Conservation (phyloP, 305 asterid genomes). For the Solanum hybrid region DNA sequence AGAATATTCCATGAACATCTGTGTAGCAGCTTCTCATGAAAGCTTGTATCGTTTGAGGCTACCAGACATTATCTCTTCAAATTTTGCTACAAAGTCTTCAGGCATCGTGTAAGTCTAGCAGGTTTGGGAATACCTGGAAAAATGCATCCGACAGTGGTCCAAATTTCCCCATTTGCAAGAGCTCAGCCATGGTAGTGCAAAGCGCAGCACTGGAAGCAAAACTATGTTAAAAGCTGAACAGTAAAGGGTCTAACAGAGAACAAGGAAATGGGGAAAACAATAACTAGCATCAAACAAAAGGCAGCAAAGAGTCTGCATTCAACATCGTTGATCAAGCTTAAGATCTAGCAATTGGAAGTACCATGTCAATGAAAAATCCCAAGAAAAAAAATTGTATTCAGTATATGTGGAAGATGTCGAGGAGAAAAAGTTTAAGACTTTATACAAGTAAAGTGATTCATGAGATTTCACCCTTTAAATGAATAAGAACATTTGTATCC, state of each 20-base stretch:
- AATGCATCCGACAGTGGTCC: slow-evolving; percentile 88
- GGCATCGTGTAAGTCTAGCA: slow-evolving; percentile 68
- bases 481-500: neutral
- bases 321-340: neutral
- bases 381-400: neutral
- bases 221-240: neutral
- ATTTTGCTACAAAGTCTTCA: slow-evolving; percentile 74
- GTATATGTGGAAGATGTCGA: neutral
- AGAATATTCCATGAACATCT: slow-evolving; percentile 66
- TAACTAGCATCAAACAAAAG: neutral
- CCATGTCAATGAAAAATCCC: neutral
- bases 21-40: slow-evolving; percentile 91
- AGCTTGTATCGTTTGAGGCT: slow-evolving; percentile 57
- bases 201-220: slow-evolving; percentile 64
- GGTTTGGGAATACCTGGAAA: slow-evolving; percentile 71
- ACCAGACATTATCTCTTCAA: slow-evolving; percentile 65
- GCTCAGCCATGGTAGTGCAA: slow-evolving; percentile 94
- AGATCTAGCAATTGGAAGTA: neutral
- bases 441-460: neutral
- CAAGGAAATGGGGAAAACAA: neutral
- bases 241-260: neutral
- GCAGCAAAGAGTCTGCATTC: neutral
- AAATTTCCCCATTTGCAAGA: slow-evolving; percentile 83
- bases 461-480: neutral
- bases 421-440: neutral